phyloP scores from a whole-genome alignment of 495 filamentous ascomycete species.

The Aspergillus diversus region DNA sequence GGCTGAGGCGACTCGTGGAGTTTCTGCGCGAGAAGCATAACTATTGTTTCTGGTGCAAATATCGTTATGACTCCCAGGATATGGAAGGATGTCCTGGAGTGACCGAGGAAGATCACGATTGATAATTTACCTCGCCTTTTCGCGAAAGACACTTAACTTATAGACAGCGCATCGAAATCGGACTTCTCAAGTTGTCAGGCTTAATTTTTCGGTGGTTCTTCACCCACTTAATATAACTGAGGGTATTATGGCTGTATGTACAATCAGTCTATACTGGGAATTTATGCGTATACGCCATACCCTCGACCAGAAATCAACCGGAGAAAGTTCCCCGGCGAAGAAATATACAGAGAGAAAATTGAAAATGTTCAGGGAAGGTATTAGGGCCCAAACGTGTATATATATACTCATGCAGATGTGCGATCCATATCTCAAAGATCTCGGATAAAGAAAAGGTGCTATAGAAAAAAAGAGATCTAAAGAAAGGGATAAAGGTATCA shows the following conservation, averaged over 20 bases:
- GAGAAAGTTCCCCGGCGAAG: background rate
- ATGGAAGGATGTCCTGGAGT: constrained; percentile 91
- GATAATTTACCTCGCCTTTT: constrained; percentile 13
- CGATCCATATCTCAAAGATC: background rate
- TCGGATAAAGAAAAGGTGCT: background rate
- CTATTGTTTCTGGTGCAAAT: constrained; percentile 99
- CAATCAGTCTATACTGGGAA: constrained; percentile 11
- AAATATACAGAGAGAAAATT: background rate
- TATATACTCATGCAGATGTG: background rate
- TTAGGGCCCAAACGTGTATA: background rate
- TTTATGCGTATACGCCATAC: background rate
- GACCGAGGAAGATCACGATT: constrained; percentile 93
- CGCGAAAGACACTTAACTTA: background rate
- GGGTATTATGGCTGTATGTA: constrained; percentile 25
- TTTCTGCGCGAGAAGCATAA: constrained; percentile 69
- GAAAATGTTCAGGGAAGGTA: background rate
- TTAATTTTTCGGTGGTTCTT: no score
- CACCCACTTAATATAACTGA: background rate
- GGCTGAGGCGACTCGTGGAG: constrained; percentile 62
- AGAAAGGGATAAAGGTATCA: background rate
- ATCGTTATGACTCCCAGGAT: constrained; percentile 63
- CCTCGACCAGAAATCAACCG: background rate
- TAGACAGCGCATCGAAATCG: background rate
- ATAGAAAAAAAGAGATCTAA: background rate
- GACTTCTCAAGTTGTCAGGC: no score